Conservation (phyloP, 345 rosid genomes). For the Pseudoturritis turrita region DNA sequence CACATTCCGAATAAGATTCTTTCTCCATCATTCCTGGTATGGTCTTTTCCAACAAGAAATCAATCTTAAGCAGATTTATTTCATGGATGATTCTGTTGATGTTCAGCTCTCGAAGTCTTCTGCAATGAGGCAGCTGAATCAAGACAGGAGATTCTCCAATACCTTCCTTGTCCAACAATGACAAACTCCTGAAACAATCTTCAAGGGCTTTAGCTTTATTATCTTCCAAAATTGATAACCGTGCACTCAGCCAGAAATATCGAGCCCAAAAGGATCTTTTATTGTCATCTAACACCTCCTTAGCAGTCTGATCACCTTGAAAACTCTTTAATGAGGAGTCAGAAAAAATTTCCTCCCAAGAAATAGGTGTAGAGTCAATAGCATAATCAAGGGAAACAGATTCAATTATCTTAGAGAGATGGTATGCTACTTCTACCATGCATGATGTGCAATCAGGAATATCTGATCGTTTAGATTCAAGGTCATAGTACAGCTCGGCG, state of each 20-base stretch:
- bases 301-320: constrained; percentile 34
- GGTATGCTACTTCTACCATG: constrained; percentile 69
- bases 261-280: constrained; percentile 76
- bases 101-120: constrained; percentile 55
- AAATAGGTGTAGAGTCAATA: constrained; percentile 33
- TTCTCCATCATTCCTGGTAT: constrained; percentile 69
- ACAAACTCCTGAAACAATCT: constrained; percentile 57
- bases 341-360: constrained; percentile 24
- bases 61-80: constrained; percentile 70
- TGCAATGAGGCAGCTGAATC: constrained; percentile 65
- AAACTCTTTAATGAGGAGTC: constrained; percentile 32
- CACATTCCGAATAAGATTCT: constrained; percentile 62
- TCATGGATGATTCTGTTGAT: constrained; percentile 60
- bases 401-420: constrained; percentile 87
- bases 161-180: constrained; percentile 51
- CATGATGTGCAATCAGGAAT: constrained; percentile 47
- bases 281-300: constrained; percentile 31
- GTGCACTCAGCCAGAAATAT: constrained; percentile 90
- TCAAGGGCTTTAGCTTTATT: constrained; percentile 76
- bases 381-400: constrained; percentile 68
- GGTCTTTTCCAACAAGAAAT: constrained; percentile 64
- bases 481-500: constrained; percentile 80
- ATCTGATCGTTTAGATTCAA: constrained; percentile 52
- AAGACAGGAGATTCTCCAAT: constrained; percentile 32
- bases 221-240: constrained; percentile 66